These are phyloP conservation scores for Heliamphora exappendiculata DNA, from an alignment of 148 eudicot species.

Conservation along the genomic window DNA sequence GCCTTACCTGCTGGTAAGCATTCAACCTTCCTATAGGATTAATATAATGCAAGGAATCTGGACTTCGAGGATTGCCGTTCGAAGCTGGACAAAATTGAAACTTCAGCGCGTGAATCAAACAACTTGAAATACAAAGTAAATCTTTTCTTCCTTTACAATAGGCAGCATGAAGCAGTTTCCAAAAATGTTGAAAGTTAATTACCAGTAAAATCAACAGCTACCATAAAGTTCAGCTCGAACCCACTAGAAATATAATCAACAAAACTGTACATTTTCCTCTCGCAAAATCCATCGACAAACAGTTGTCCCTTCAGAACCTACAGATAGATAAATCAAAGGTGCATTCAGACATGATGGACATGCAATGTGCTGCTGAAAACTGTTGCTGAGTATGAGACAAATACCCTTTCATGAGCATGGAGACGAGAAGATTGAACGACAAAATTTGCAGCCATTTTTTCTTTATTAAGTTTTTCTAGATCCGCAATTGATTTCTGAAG, in stretches of 20 bases:
- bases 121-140: background rate
- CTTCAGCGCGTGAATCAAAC: background rate
- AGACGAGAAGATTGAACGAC: slow-evolving; percentile 41
- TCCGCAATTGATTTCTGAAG: slow-evolving; percentile 67
- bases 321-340: slow-evolving; percentile 29
- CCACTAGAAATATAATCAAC: slow-evolving; percentile 93
- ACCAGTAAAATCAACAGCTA: slow-evolving; percentile 97
- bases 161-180: background rate
- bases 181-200: slow-evolving; percentile 6
- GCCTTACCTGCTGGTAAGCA: slow-evolving; percentile 79
- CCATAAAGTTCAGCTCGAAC: slow-evolving; percentile 72
- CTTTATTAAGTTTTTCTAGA: slow-evolving; percentile 55
- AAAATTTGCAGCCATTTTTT: slow-evolving; percentile 51
- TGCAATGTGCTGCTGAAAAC: background rate
- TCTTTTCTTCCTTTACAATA: background rate
- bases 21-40: slow-evolving; percentile 76
- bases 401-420: slow-evolving; percentile 64
- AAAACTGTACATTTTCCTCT: slow-evolving; percentile 66
- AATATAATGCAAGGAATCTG: slow-evolving; percentile 74
- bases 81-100: slow-evolving; percentile 46
- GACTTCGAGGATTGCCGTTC: slow-evolving; percentile 67
- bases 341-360: slow-evolving; percentile 11
- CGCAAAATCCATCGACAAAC: slow-evolving; percentile 60
- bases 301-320: slow-evolving; percentile 80
- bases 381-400: background rate